Base-by-base conservation (phyloP, 2,329 filamentous ascomycete genomes). In the Aureobasidium vineae region DNA sequence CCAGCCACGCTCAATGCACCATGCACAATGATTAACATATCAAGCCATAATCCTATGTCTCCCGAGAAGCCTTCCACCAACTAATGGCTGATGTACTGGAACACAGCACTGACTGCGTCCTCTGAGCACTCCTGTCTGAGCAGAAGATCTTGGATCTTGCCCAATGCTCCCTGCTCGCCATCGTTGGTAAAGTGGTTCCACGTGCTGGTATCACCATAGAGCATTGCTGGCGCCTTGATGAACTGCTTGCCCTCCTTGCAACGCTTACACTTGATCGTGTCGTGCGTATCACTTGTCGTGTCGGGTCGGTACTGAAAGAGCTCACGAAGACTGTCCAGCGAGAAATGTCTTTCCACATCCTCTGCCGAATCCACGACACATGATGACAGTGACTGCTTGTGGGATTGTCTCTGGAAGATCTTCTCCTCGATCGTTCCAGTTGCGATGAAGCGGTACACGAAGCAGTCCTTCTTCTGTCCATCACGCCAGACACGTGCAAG, bases 401-500 rank as follows among this genome's bases (percentile, higher is more conserved):
- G 96, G 0, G 91, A 96, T 75, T 99, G 95, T 11, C 96, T 89
- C 78, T 99, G 95, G 80, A 99, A 99, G 71, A 99, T 97, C 80
- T 99, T 99, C 78, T 99, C 95, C 75, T 99, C 95, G 69, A 99
- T 99, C 0, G 93, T 97, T 4, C 95, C 95, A 0, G 96, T 98
- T 0, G 93, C 91, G 73, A 99, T 99, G 80, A 99, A 99, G n/a
- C 95, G 90, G 77, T 99, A 99, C 19, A 99, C 95, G 73, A 99
- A 99, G 75, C 95, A 99, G 74, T 99, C 95, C 76, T 99, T 99
- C 84, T 96, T 98, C 78, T 99, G 95, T 0, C 95, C 95, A 73
- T 99, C 95, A 83, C 95, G 91, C 95, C 95, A 99, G 23, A 99
- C 95, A 81, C 95, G 90, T 41, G 95, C 95, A 36, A 99, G 85